phyloP scores from a whole-genome alignment of 116 monocot genomes.

The Dioscorea cayenensis region DNA sequence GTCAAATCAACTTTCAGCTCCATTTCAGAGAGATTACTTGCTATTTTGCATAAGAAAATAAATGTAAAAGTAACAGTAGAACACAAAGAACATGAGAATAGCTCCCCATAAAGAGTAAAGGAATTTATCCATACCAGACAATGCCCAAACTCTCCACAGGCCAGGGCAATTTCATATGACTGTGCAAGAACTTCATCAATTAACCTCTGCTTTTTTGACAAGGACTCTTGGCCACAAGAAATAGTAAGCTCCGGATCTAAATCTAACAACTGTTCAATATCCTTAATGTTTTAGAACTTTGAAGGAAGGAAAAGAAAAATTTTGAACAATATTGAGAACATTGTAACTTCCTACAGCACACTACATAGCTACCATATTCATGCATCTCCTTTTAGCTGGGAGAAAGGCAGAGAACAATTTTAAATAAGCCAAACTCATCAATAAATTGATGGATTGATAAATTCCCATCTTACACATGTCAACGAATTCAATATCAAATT shows the following conservation, averaged over 20 bases:
- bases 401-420: too few relatives aligned
- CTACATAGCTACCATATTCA: too few relatives aligned
- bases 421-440: too few relatives aligned
- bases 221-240: slow-evolving; percentile 34
- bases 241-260: slow-evolving; percentile 69
- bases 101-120: neutral
- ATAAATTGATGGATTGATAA: too few relatives aligned
- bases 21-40: too few relatives aligned
- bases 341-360: too few relatives aligned
- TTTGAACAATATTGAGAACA: too few relatives aligned
- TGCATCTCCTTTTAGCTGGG: too few relatives aligned
- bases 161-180: slow-evolving; percentile 74
- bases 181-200: slow-evolving; percentile 55
- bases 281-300: neutral
- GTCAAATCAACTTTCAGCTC: too few relatives aligned
- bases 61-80: neutral
- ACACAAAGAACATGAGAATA: neutral
- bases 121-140: slow-evolving; percentile 55
- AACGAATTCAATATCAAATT: too few relatives aligned
- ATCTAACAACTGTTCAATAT: slow-evolving; percentile 45
- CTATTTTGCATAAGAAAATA: neutral
- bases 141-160: slow-evolving; percentile 59
- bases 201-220: slow-evolving; percentile 50
- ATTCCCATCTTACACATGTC: too few relatives aligned
- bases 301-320: too few relatives aligned